phyloP scores from a whole-genome alignment of 1,284 basidiomycete species.

The Rhodotorula sp. region DNA sequence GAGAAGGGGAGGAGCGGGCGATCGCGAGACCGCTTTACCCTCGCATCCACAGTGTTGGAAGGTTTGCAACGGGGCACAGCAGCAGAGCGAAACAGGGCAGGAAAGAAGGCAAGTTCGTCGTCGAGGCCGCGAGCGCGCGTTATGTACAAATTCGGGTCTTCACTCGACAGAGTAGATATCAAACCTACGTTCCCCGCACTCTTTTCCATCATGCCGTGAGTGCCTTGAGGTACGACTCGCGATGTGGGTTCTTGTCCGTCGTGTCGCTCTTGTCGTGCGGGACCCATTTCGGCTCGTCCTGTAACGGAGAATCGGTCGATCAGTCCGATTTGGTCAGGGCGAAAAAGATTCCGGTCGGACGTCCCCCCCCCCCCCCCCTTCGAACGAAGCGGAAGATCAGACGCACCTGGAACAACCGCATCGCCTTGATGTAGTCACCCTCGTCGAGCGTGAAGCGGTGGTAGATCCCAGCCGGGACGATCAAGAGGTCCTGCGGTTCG shows the following conservation, averaged over 20 bases:
- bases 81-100: neutral
- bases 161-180: neutral
- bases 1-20: no score
- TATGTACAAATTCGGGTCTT: neutral
- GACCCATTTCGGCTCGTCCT: conserved; percentile 86
- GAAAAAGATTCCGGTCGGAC: neutral
- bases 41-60: neutral
- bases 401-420: conserved; percentile 72
- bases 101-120: no score
- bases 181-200: no score
- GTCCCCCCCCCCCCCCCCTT: no score
- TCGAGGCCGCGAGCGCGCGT: no score
- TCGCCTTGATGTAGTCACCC: conserved; percentile 64
- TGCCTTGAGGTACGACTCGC: conserved; percentile 57
- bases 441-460: conserved; percentile 68
- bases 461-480: conserved; percentile 58
- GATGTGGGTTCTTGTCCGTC: conserved; percentile 64
- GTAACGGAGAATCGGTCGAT: conserved; percentile 3
- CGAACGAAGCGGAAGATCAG: no score
- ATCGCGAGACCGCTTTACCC: no score
- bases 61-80: neutral
- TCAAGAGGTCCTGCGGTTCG: conserved; percentile 63
- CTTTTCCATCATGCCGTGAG: conserved; percentile 12
- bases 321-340: neutral
- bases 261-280: conserved; percentile 64